Conservation (phyloP, 768 basidiomycete species). For the Phylloporus sp. region DNA sequence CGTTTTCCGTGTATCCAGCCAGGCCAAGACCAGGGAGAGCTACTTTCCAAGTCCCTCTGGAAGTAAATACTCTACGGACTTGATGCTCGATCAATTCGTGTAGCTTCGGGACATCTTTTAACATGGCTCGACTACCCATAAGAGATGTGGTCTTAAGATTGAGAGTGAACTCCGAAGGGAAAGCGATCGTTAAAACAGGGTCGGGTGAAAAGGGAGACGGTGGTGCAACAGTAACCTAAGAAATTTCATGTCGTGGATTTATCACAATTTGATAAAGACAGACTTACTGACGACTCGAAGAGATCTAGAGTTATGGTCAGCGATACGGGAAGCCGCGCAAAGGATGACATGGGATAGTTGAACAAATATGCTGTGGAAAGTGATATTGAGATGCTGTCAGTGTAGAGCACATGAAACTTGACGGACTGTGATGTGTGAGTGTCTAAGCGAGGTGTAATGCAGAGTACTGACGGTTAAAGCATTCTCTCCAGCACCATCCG, state of each 20-base stretch:
- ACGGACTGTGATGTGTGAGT: conserved; percentile 52
- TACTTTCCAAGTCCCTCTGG: conserved; percentile 63
- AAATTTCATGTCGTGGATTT: conserved; percentile 2
- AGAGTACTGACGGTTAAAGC: conserved; percentile 29
- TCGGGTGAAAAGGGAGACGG: conserved; percentile 51
- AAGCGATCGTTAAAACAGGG: conserved; percentile 63
- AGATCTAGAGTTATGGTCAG: conserved; percentile 74
- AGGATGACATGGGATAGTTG: conserved; percentile 80
- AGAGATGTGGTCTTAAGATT: conserved; percentile 86
- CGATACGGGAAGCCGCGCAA: conserved; percentile 79
- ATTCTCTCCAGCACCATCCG: conserved; percentile 5
- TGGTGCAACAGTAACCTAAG: conserved; percentile 59
- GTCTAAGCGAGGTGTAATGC: neutral
- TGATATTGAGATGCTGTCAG: conserved; percentile 79
- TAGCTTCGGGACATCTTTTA: conserved; percentile 95
- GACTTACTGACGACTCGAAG: conserved; percentile 63
- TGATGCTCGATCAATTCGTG: conserved; percentile 92
- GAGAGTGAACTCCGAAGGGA: conserved; percentile 84
- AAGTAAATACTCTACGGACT: conserved; percentile 60
- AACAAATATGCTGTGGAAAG: conserved; percentile 79
- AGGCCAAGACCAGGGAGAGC: conserved; percentile 59
- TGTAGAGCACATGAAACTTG: conserved; percentile 81
- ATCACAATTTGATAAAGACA: neutral
- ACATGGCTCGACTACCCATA: conserved; percentile 94
- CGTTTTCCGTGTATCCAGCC: conserved; percentile 25